A percentile compares a stretch with the other conserved stretches of the same genome.
Conservation (phyloP, 768 basidiomycete species). For the Symmetrospora coprosmae region DNA sequence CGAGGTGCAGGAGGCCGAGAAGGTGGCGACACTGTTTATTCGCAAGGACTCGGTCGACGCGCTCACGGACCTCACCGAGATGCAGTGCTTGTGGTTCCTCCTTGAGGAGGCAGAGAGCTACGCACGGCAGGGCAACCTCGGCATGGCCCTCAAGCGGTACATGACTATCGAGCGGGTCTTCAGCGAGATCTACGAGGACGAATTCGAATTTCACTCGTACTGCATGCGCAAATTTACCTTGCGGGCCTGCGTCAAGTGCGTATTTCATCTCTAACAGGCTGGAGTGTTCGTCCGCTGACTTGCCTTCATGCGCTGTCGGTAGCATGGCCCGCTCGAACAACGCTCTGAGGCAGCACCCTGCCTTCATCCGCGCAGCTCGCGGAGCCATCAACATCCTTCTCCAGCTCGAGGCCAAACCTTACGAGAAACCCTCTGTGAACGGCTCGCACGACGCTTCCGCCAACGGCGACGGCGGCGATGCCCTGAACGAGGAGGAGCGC, state of each 20-base stretch:
- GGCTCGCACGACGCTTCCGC: conserved; percentile 3
- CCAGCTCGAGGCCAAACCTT: conserved; percentile 48
- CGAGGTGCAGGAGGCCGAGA: conserved; percentile 57
- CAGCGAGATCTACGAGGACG: conserved; percentile 65
- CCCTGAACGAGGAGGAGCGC: conserved; percentile 64
- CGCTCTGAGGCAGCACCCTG: conserved; percentile 23
- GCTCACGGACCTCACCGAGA: conserved; percentile 71
- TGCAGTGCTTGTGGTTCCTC: conserved; percentile 85
- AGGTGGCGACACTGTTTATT: conserved; percentile 71
- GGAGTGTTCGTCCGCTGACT: conserved; percentile 62
- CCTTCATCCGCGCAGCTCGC: not conserved
- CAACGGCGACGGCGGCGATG: conserved; percentile 39
- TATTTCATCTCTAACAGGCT: conserved; percentile 43
- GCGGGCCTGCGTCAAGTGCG: conserved; percentile 70
- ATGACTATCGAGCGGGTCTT: conserved; percentile 63
- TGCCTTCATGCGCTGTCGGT: conserved; percentile 39
- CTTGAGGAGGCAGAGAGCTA: conserved; percentile 66
- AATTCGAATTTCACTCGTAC: conserved; percentile 96
- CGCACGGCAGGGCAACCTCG: conserved; percentile 49
- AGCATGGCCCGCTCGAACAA: conserved; percentile 15
- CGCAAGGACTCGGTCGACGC: conserved; percentile 80
- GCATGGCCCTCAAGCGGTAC: conserved; percentile 73
- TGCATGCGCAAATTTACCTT: conserved; percentile 77
- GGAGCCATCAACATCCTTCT: conserved; percentile 52
- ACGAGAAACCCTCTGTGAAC: conserved; percentile 14